Base-by-base conservation (phyloP, 257 asterid genomes). In the Echium plantagineum region DNA sequence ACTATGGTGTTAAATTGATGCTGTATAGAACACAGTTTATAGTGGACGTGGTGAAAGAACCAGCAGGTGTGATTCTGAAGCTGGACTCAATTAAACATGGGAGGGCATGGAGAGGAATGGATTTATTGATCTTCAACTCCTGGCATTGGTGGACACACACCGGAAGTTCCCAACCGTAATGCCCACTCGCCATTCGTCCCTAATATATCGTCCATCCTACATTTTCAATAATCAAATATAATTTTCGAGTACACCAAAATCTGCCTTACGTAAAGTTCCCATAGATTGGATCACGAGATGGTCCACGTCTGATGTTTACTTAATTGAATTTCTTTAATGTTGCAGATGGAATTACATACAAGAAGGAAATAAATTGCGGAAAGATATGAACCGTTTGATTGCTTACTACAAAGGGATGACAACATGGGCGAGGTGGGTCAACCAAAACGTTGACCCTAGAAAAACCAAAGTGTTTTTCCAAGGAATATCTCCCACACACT, bases 91-190 rank as follows among this genome's bases (percentile, higher is more conserved):
- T 89, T 9, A 53, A 22, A 46, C 64, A 59, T 3, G 96, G 96
- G 5, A 59, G 78, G 6, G 75, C 84, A 0, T 89, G 96, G 96
- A 70, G 62, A 61, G 90, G 94, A 53, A 85, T 85, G 94, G 94
- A 89, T 71, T 61, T 89, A 52, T 28, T 89, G 68, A 77, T 88
- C 52, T 88, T 88, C 77, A 88, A 88, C 83, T 66, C 93, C 7
- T 85, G 96, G 96, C 96, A 88, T 46, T 89, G 96, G 96, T 89
- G 96, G 96, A 85, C 90, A 5, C 96, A 89, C 42, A 89, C 95
- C 6, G 81, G 80, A 19, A 72, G 71, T 42, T 80, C 90, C 21
- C 94, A 83, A 51, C 95, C 95, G 96, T 89, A 81, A n/a, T n/a
- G n/a, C n/a, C n/a, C n/a, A n/a, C n/a, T n/a, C n/a, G n/a, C n/a